Evolutionary conservation across 1,284 basidiomycete species (phyloP), one percentile per base, ranked within the genome.

Genomic region (Rhodotorula sp.): DNA sequence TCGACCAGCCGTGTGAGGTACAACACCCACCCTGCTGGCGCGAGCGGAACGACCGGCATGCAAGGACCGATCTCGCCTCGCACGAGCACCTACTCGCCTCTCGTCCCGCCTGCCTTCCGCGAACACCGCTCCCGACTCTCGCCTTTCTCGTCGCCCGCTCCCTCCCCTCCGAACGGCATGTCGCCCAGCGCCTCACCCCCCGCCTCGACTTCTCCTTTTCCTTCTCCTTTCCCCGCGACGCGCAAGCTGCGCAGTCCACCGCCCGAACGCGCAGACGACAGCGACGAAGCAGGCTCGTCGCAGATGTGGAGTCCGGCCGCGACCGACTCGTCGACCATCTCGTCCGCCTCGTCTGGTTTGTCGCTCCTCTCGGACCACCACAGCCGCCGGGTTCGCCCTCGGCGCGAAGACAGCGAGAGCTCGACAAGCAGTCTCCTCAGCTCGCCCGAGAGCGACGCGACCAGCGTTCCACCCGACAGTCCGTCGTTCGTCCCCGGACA

Each of bases 41-140:
- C 59, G 30, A 51, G n/a, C n/a, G 50, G n/a, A 15, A 18, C 22
- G 50, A 44, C 26, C 44, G 44, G 44, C 20, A 18, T 20, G 57
- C 46, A 28, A 48, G 54, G 50, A 13, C 44, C 18, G 26, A 28
- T 9, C 51, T 47, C 28, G 20, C 56, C 16, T 9, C 48, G 30
- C 16, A 48, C 47, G 22, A 52, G 40, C 22, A 37, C 56, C 7
- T 75, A 60, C 61, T 48, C 64, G 1, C 73, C 71, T 16, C 64
- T 75, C 24, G 52, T 70, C 30, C 70, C 70, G 24, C 73, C 73
- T 7, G 28, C 66, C 2, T 75, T 75, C 62, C 73, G 73, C 13
- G 66, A 67, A 10, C 44, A 56, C 30, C 62, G 67, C 7, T 40
- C 52, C 20, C 51, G 37, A 26, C 50, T 51, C 26, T 71, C 70